Evolutionary conservation across 345 rosid genomes (phyloP).

Genomic region (Gossypium thurberi): DNA sequence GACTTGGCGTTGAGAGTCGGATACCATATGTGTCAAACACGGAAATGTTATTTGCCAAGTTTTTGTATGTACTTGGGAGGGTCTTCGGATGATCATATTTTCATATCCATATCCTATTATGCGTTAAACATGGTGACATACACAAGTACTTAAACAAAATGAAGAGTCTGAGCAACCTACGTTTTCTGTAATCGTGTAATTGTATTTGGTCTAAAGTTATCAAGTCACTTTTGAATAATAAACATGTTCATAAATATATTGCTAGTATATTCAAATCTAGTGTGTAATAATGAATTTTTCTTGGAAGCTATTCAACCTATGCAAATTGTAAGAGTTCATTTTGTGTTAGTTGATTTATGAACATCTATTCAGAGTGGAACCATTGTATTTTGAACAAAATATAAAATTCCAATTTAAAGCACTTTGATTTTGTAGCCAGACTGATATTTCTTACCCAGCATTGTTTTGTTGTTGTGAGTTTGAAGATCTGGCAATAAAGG

Average conservation of each 20-base stretch:
- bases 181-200: background rate
- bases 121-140: too few species aligned
- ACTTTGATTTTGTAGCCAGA: background rate
- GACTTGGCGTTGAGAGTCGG: too few species aligned
- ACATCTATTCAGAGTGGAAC: constrained; percentile 6
- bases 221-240: background rate
- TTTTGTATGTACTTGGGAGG: too few species aligned
- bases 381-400: background rate
- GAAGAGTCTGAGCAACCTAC: too few species aligned
- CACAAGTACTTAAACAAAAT: too few species aligned
- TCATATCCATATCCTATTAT: too few species aligned
- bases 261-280: background rate
- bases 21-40: too few species aligned
- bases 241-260: background rate
- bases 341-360: background rate
- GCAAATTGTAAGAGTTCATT: background rate
- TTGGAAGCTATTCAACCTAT: background rate
- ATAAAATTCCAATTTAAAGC: background rate
- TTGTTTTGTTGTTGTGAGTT: background rate
- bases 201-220: background rate
- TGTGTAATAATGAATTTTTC: background rate
- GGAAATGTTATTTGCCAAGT: too few species aligned
- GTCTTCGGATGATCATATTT: too few species aligned
- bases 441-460: constrained; percentile 9
- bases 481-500: constrained; percentile 28